Base-by-base conservation (phyloP, 768 basidiomycete species). In the Amanita molliuscula region DNA sequence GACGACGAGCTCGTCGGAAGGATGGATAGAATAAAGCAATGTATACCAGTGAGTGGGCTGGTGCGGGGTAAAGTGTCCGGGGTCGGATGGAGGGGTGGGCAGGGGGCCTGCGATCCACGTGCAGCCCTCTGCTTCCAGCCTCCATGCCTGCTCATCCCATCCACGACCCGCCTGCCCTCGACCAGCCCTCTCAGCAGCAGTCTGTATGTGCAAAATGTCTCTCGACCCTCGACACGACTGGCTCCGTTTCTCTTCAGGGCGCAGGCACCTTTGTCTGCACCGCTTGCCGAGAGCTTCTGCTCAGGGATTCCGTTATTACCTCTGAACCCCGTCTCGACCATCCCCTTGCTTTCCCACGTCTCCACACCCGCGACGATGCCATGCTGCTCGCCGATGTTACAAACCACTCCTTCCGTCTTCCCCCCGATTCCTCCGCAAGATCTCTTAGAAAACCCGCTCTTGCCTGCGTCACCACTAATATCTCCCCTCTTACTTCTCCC, bases 71-170 rank as follows among this genome's bases (percentile, higher is more conserved):
- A 23, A 44, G 50, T 51, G 50, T 41, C 40, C 41, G 42, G 50
- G 50, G 48, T 41, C 38, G 18, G 35, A 7, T 8, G n/a, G n/a
- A 15, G n/a, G 29, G 9, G 23, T 23, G 36, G 25, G 13, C 10
- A 11, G 8, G 9, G n/a, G 18, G 26, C 8, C 25, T 25, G 31
- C n/a, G 31, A 37, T 51, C 25, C 50, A 51, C 50, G 50, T 51
- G 50, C 50, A 6, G 38, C 33, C 40, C 10, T 34, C 23, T 43
- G 41, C 33, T 48, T 44, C 52, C 52, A 52, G 47, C 56, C 52
- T 59, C 58, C 52, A 56, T 80, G 78, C 79, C 80, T 58, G 67
- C 77, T 59, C 74, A 75, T 59, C 66, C 62, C 55, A 49, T 59
- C 49, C 44, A 57, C 53, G 62, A 60, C 38, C 60, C 59, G 36